A percentile compares a stretch with the other conserved stretches of the same genome.
Evolutionary conservation across 345 rosid species (phyloP).

Genomic region (Populus ilicifolia): DNA sequence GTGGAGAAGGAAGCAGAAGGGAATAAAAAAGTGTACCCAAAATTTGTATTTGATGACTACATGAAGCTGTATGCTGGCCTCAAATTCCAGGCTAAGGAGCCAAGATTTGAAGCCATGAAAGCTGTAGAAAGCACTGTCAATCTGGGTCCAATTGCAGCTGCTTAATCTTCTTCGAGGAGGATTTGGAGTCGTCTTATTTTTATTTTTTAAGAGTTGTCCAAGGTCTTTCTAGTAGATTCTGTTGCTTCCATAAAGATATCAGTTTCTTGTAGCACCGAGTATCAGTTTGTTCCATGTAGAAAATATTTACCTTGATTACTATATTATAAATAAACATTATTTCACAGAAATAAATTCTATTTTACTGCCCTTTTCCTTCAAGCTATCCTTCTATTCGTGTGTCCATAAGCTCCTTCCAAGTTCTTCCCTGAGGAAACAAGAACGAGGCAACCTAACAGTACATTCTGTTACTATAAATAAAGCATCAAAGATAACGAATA

Average conservation of each 20-base stretch:
- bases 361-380: neutral
- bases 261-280: neutral
- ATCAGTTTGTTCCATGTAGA: neutral
- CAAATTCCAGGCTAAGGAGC: slow-evolving; percentile 88
- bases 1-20: slow-evolving; percentile 46
- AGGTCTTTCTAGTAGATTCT: neutral
- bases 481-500: neutral
- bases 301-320: neutral
- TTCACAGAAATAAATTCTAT: neutral
- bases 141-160: slow-evolving; percentile 40
- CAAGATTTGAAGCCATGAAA: slow-evolving; percentile 93
- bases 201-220: neutral
- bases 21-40: slow-evolving; percentile 50
- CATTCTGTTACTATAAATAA: too few species aligned
- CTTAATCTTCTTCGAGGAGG: slow-evolving; percentile 12
- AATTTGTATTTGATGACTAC: slow-evolving; percentile 82
- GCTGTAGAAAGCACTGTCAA: slow-evolving; percentile 28
- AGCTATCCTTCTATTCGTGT: neutral
- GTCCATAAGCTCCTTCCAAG: neutral
- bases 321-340: neutral
- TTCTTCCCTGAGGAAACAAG: neutral
- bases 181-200: neutral
- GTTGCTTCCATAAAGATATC: neutral
- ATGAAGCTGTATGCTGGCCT: slow-evolving; percentile 73
- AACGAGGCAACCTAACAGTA: neutral